phyloP scores from a whole-genome alignment of 1,139 yeast species.

The Pichia sp. region DNA sequence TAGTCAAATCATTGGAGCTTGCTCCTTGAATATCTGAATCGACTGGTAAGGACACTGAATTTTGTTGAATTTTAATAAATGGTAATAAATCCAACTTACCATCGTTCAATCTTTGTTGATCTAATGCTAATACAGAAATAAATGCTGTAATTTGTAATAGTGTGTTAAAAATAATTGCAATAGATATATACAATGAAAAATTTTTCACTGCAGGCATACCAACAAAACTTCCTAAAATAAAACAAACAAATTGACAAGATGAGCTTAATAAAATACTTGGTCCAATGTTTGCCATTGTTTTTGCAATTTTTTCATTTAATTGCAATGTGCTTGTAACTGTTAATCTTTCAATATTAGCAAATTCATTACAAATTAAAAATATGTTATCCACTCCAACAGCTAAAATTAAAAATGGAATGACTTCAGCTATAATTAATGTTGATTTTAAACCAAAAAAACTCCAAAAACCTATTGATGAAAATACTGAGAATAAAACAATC shows the following conservation, averaged over 20 bases:
- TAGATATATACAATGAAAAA: slow-evolving; percentile 86
- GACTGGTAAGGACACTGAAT: slow-evolving; percentile 15
- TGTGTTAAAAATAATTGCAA: slow-evolving; percentile 75
- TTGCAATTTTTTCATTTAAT: slow-evolving; percentile 49
- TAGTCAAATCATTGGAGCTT: slow-evolving; percentile 5
- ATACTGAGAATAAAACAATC: slow-evolving; percentile 73
- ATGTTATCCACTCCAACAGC: slow-evolving; percentile 96
- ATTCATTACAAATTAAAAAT: slow-evolving; percentile 76
- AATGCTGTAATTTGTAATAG: slow-evolving; percentile 76
- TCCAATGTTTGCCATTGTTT: slow-evolving; percentile 66
- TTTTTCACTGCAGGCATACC: slow-evolving; percentile 94
- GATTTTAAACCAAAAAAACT: slow-evolving; percentile 71
- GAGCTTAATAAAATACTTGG: slow-evolving; percentile 83
- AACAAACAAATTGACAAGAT: slow-evolving; percentile 68
- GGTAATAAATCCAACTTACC: slow-evolving; percentile 56
- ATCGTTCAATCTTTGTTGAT: slow-evolving; percentile 55
- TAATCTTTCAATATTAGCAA: slow-evolving; percentile 45
- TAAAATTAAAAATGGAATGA: slow-evolving; percentile 86
- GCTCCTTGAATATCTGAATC: slow-evolving; percentile 1
- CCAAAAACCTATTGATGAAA: slow-evolving; percentile 78
- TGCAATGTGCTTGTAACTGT: slow-evolving; percentile 36
- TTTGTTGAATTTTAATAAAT: slow-evolving; percentile 35
- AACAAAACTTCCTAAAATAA: slow-evolving; percentile 71
- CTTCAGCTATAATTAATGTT: slow-evolving; percentile 90
- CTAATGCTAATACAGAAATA: slow-evolving; percentile 63